Evolutionary conservation across 2,329 filamentous ascomycete species (phyloP).

Genomic region (Pseudomassariella vexata): DNA sequence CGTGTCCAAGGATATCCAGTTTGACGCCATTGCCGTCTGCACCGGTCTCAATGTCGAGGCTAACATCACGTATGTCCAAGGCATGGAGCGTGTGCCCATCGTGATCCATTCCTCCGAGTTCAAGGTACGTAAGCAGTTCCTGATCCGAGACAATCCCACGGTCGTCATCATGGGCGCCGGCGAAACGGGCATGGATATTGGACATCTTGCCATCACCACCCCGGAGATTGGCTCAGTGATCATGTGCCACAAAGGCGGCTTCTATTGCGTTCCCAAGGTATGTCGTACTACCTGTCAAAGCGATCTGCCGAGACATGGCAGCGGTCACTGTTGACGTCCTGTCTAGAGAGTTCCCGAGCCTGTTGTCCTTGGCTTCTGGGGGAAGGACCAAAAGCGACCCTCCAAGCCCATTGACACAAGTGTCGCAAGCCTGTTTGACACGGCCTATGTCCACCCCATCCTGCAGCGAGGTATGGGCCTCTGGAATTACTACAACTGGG

Average conservation of each 20-base stretch:
- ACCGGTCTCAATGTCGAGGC: slow-evolving; percentile 38
- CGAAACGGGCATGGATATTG: slow-evolving; percentile 40
- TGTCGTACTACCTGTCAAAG: not conserved
- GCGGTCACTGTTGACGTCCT: too few species aligned
- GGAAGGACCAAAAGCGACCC: slow-evolving; percentile 15
- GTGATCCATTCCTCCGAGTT: slow-evolving; percentile 38
- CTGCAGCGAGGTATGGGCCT: slow-evolving; percentile 35
- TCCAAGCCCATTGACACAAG: slow-evolving; percentile 42
- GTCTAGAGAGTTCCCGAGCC: slow-evolving; percentile 7
- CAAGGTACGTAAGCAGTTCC: slow-evolving; percentile 34
- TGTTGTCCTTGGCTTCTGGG: slow-evolving; percentile 14
- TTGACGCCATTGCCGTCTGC: slow-evolving; percentile 40
- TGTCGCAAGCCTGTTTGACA: slow-evolving; percentile 44
- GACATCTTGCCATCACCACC: slow-evolving; percentile 37
- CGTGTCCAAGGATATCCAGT: slow-evolving; percentile 22
- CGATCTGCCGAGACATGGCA: too few species aligned
- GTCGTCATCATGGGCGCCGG: slow-evolving; percentile 38
- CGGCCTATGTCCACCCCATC: slow-evolving; percentile 41
- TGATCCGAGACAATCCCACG: slow-evolving; percentile 19
- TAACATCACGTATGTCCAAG: slow-evolving; percentile 30
- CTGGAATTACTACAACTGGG: slow-evolving; percentile 41
- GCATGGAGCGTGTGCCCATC: slow-evolving; percentile 27
- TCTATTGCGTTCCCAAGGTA: slow-evolving; percentile 39
- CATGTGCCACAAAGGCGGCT: slow-evolving; percentile 38
- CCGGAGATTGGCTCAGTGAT: slow-evolving; percentile 32